These are phyloP conservation scores for Colletotrichum lini DNA, from an alignment of 2,329 filamentous ascomycete genomes.

Conservation along the genomic window DNA sequence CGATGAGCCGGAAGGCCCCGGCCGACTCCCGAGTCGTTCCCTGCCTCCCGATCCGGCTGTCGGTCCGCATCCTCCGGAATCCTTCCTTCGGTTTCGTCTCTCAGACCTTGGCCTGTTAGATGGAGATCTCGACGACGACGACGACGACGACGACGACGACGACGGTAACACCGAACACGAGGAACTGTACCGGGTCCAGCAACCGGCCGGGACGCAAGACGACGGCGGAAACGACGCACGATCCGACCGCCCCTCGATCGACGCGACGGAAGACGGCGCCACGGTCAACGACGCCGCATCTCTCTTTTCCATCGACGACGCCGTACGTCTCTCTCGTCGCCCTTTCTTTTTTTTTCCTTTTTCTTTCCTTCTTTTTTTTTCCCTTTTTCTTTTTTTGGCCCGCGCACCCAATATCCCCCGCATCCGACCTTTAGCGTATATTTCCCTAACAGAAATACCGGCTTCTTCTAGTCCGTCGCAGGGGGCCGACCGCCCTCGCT, in stretches of 20 bases:
- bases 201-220: not conserved
- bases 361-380: too few relatives aligned
- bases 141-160: too few relatives aligned
- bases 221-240: not conserved
- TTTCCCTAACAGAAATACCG: not conserved
- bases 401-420: not conserved
- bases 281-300: not conserved
- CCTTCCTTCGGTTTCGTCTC: not conserved
- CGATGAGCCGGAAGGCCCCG: not conserved
- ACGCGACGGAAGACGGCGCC: not conserved
- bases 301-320: not conserved
- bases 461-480: not conserved
- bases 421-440: too few relatives aligned
- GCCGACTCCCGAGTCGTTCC: not conserved
- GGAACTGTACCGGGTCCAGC: not conserved
- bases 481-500: constrained; percentile 1
- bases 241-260: not conserved
- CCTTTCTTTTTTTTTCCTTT: too few relatives aligned
- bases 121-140: not conserved
- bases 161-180: not conserved
- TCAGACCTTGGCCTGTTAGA: not conserved
- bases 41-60: not conserved
- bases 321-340: not conserved
- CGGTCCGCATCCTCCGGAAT: not conserved
- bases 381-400: too few relatives aligned